Percentiles rank a stretch among this genome's conserved stretches.
phyloP scores from a whole-genome alignment of 768 basidiomycete genomes.

The Macrolepiota dolichaula region DNA sequence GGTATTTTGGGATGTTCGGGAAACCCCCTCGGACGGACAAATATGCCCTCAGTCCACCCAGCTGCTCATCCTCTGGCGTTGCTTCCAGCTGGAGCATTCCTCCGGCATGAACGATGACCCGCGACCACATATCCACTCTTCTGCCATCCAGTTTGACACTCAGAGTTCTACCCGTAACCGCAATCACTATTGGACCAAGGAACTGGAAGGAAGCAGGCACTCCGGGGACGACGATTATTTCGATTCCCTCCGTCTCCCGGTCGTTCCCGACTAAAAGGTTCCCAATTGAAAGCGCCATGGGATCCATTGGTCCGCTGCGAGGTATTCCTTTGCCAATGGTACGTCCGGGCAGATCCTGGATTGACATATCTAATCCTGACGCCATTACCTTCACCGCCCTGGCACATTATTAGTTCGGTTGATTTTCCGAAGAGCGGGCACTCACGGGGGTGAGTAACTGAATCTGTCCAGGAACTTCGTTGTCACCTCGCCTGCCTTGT shows the following conservation, averaged over 20 bases:
- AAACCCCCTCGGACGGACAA: conserved; percentile 59
- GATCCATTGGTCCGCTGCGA: conserved; percentile 62
- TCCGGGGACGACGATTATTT: conserved; percentile 46
- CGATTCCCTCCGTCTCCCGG: conserved; percentile 48
- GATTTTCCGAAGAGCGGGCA: background rate
- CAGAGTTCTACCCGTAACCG: conserved; percentile 51
- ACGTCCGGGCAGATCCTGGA: conserved; percentile 59
- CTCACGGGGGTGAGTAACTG: conserved; percentile 37
- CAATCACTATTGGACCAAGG: conserved; percentile 43
- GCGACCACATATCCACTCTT: conserved; percentile 43
- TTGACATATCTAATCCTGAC: conserved; percentile 51
- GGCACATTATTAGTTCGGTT: background rate
- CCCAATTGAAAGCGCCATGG: conserved; percentile 49
- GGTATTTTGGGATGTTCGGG: conserved; percentile 49
- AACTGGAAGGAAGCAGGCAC: conserved; percentile 46
- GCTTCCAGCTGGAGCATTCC: conserved; percentile 39
- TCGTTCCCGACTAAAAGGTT: conserved; percentile 59
- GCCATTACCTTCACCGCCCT: conserved; percentile 53
- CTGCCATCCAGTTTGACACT: conserved; percentile 38
- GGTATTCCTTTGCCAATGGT: conserved; percentile 56
- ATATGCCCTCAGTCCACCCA: conserved; percentile 50
- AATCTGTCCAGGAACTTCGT: conserved; percentile 49
- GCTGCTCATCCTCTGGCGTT: conserved; percentile 13
- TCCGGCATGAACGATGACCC: conserved; percentile 41
- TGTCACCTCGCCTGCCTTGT: conserved; percentile 39